Evolutionary conservation across 441 rosid genomes (phyloP), one percentile per base, ranked within the genome.

Genomic region (Populus tomentosa): DNA sequence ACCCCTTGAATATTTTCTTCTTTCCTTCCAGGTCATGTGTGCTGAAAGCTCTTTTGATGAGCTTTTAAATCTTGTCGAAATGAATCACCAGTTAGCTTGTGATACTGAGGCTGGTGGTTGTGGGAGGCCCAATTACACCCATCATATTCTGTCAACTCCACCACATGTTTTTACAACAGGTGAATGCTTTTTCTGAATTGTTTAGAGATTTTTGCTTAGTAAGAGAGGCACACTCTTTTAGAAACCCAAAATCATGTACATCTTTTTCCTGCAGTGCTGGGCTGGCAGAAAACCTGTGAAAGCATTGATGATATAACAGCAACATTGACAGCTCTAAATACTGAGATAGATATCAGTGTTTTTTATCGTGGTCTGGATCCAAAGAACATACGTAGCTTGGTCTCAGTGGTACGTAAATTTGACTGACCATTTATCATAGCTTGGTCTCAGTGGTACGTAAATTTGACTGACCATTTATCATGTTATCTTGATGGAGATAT

Each of bases 241-340:
- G 59, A 59, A 53, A 21, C 73, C 78, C 62, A 62, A 56, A 64
- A 13, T 10, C 23, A n/a, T 73, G 36, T 11, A 63, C 56, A n/a
- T 67, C 64, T 82, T 76, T 83, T 62, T 72, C 75, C 62, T 81
- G 89, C 88, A 95, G 99, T 95, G 84, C 75, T 95, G 77, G 99
- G 99, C 79, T 95, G 99, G 99, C 97, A 94, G 88, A 94, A 89
- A 79, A 91, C 99, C 69, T 88, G 97, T 56, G 99, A 95, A 84
- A 89, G 83, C 78, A 91, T 85, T 64, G 88, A 88, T 74, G 95
- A 95, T 85, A 94, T 95, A 83, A 86, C 86, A 81, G 94, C 92
- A 78, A 95, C 99, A 71, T 82, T 95, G 84, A 87, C 91, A 59
- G 91, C 92, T 69, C 84, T 95, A 70, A 84, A 78, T 80, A 87